Evolutionary conservation across 306 rosid genomes (phyloP).

Genomic region (Vicia sativa): DNA sequence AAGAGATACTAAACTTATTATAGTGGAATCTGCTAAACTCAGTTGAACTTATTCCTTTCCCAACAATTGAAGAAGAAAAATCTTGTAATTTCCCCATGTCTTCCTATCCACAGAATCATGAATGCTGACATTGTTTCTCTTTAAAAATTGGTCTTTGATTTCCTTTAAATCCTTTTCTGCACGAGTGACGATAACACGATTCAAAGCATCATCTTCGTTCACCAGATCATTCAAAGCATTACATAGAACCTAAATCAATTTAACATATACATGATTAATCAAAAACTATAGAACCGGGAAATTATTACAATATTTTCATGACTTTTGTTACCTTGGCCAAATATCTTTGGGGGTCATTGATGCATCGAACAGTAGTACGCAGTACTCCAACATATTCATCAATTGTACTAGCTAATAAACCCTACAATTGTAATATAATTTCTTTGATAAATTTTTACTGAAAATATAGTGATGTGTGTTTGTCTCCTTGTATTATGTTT

Average conservation of each 20-base stretch:
- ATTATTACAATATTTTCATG: not conserved
- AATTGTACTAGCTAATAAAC: conserved; percentile 29
- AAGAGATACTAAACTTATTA: conserved; percentile 1
- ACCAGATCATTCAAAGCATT: conserved; percentile 42
- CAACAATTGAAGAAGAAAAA: conserved; percentile 44
- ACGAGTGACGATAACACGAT: conserved; percentile 56
- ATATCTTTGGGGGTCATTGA: conserved; percentile 47
- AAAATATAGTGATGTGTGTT: not conserved
- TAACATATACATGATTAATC: not conserved
- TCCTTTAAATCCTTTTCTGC: conserved; percentile 59
- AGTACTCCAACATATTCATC: conserved; percentile 49
- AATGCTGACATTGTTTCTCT: conserved; percentile 50
- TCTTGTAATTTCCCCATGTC: conserved; percentile 51
- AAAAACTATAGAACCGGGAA: not conserved
- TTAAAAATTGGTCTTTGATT: conserved; percentile 42
- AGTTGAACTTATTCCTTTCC: conserved; percentile 33
- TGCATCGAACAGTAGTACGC: conserved; percentile 49
- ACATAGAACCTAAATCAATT: conserved; percentile 44
- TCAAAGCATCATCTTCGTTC: conserved; percentile 47
- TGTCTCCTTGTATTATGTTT: not conserved
- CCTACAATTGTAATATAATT: conserved; percentile 37
- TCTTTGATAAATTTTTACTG: not conserved
- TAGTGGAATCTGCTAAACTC: not conserved
- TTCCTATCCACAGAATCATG: conserved; percentile 35
- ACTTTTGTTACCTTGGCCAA: conserved; percentile 47